Evolutionary conservation across 1,284 basidiomycete species (phyloP).

Genomic region (Apiotrichum gamsii): DNA sequence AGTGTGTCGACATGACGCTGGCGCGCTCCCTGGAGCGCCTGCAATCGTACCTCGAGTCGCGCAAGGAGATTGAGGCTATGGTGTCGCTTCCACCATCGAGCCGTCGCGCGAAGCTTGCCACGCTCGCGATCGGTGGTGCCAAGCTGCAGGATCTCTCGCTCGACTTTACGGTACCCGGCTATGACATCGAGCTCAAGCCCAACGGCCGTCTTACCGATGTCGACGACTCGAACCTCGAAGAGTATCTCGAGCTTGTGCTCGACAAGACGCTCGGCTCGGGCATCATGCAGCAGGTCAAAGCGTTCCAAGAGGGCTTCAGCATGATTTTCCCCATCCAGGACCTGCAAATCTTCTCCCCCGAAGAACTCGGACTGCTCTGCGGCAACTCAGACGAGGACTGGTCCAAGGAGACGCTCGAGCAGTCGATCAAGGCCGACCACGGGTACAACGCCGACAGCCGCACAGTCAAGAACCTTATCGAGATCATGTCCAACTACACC

Average conservation of each 20-base stretch:
- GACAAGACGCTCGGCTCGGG: constrained; percentile 76
- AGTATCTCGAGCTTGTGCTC: constrained; percentile 71
- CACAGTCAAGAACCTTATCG: constrained; percentile 78
- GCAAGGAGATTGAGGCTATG: constrained; percentile 48
- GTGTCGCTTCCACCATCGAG: constrained; percentile 31
- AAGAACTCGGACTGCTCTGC: constrained; percentile 88
- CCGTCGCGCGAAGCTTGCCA: constrained; percentile 40
- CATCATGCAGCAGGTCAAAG: constrained; percentile 65
- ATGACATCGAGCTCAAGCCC: constrained; percentile 81
- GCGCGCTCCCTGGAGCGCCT: constrained; percentile 80
- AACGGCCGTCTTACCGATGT: constrained; percentile 74
- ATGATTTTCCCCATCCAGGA: constrained; percentile 90
- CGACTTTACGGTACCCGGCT: constrained; percentile 94
- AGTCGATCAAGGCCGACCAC: constrained; percentile 93
- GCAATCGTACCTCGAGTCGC: constrained; percentile 52
- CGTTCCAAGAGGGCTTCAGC: constrained; percentile 84
- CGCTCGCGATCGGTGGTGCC: constrained; percentile 53
- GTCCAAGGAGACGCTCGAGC: constrained; percentile 78
- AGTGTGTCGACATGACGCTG: constrained; percentile 72
- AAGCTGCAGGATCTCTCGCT: constrained; percentile 76
- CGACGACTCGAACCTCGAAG: constrained; percentile 75
- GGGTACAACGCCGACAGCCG: constrained; percentile 93
- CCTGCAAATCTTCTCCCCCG: constrained; percentile 83
- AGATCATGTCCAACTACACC: constrained; percentile 79
- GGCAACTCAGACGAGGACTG: constrained; percentile 95